Base-by-base conservation (phyloP, 2,329 filamentous ascomycete species). In the Pseudogymnoascus sp. region DNA sequence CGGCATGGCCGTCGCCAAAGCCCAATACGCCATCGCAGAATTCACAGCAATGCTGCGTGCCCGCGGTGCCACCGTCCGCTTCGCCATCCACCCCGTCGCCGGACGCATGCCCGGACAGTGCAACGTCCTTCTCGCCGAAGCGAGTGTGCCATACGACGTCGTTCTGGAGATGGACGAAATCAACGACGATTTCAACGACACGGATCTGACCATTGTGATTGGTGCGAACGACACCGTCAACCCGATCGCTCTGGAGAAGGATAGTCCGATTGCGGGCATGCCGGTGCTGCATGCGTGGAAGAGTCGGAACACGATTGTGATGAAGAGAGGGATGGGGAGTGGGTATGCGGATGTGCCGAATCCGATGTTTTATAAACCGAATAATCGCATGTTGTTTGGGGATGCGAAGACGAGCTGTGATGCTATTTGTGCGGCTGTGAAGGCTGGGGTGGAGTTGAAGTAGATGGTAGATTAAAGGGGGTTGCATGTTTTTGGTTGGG, bases 101-200 rank as follows among this genome's bases (percentile, higher is more conserved):
- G 92, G 92, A 9, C 85, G 92, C 33, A 96, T 96, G 92, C 92
- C 92, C 0, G 92, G 92, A 0, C 92, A 96, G 75, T 96, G 91
- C 76, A 96, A 96, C 70, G 91, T 96, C 3, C 79, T 96, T 2
- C 84, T 96, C 12, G 92, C 92, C 0, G 92, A 96, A 73, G 92
- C 92, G 1, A 87, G 83, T 35, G 92, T 96, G 30, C 90, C 90
- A 2, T 96, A 96, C 69, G 92, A 96, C 68, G 76, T 96, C 61
- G 91, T 96, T 28, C 81, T 95, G 50, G 91, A 96, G 75, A 96
- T 96, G 91, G 92, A 96, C 68, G 92, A 96, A 77, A 95, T 96
- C 76, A 96, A 96, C 73, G 91, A 95, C 65, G 91, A 96, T 69
- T 96, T 96, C 72, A 74, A 80, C 6, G 88, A 94, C 28, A 95